Percentiles rank a stretch among this genome's conserved stretches.
Evolutionary conservation across 2,329 filamentous ascomycete genomes (phyloP).

Genomic region (Colletotrichum sp.): DNA sequence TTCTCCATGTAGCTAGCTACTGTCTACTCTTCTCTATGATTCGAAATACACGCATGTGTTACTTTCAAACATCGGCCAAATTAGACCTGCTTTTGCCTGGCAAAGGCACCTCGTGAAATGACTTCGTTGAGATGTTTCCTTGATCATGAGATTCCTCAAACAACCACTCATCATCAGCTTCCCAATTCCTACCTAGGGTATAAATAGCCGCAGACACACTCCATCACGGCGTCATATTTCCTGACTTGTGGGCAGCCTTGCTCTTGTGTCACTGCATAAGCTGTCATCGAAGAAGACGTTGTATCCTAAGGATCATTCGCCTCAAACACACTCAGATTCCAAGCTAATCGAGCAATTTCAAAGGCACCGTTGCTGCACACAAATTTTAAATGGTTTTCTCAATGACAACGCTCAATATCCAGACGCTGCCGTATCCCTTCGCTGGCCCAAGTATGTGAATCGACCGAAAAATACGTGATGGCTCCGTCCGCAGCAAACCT

Average conservation of each 20-base stretch:
- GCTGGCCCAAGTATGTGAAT: neutral
- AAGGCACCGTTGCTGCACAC: neutral
- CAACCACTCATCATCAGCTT: neutral
- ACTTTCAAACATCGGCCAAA: neutral
- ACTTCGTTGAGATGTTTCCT: neutral
- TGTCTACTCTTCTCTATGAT: neutral
- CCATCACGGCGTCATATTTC: neutral
- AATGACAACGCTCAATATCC: neutral
- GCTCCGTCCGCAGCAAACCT: neutral
- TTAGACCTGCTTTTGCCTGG: neutral
- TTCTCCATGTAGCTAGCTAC: neutral
- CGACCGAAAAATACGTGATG: neutral
- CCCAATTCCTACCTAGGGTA: neutral
- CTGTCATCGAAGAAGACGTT: neutral
- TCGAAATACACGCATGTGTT: neutral
- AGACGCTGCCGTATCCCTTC: neutral
- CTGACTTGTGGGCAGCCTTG: neutral
- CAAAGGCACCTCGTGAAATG: neutral
- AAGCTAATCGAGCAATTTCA: neutral
- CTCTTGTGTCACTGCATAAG: neutral
- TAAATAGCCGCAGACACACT: neutral
- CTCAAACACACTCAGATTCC: neutral
- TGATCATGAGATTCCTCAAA: neutral
- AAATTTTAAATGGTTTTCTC: neutral
- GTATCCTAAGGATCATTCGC: neutral